Base-by-base conservation (phyloP, 2,329 filamentous ascomycete genomes). In the Ploettnerulaceae sp. region DNA sequence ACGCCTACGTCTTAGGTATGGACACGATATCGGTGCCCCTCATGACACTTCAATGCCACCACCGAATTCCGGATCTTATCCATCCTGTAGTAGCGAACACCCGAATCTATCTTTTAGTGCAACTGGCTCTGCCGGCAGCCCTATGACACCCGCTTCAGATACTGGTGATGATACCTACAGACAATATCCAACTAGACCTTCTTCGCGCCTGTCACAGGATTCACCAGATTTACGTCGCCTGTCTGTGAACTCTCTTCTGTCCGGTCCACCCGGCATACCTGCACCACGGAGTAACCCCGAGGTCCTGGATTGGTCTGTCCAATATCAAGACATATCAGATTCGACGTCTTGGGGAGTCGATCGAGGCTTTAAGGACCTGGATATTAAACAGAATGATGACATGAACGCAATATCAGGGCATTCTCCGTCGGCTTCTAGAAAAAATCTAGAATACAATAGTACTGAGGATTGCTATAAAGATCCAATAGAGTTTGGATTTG, bases 301-400 rank as follows among this genome's bases (percentile, higher is more conserved):
- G 8, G 17, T 33, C 8, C 49, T 48, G 17, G 53, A 49, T 43
- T 54, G 49, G 51, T 29, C 50, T 17, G 34, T 48, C 22, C 40
- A 52, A 39, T 45, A 51, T 37, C 40, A 53, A 49, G 59, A 61
- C 31, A 49, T 49, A 33, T 47, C 68, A 49, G 60, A 70, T 53
- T 65, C 66, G 26, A 73, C 67, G 5, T 77, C 73, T 33, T 89
- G 86, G 61, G 86, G 87, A 5, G 76, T 85, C 49, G 87, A 91
- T 59, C 72, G 78, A 46, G 87, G 86, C 1, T 71, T 80, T 50
- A 74, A 75, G 7, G 86, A 91, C 65, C 67, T 79, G 15, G 86
- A 91, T 57, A 68, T 86, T 1, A 79, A 79, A 21, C 77, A 74
- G 40, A 90, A 90, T 56, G 78, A 89, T 58, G 86, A 91, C 55